Conservation (phyloP, 805 yeast genomes). For the Saturnispora mendoncae region DNA sequence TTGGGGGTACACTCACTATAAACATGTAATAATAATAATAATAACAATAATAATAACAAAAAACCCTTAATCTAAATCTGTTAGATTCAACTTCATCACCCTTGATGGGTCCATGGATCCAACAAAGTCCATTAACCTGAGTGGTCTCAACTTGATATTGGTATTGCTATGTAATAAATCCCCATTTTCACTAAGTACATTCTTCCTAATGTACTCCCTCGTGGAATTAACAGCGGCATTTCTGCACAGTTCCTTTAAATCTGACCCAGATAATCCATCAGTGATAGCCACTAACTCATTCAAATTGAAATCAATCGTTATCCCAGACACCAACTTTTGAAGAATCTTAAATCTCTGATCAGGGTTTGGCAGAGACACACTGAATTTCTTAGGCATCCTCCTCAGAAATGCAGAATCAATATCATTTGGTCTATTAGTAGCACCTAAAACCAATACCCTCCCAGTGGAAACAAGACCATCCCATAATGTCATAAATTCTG, state of each 20-base stretch:
- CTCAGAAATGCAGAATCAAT: slow-evolving; percentile 89
- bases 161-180: slow-evolving; percentile 28
- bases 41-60: not conserved
- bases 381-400: slow-evolving; percentile 85
- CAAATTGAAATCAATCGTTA: slow-evolving; percentile 60
- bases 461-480: slow-evolving; percentile 80
- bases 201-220: slow-evolving; percentile 64
- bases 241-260: slow-evolving; percentile 81
- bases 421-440: slow-evolving; percentile 87
- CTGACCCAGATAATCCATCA: slow-evolving; percentile 81
- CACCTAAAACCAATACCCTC: slow-evolving; percentile 81
- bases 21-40: not conserved
- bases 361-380: slow-evolving; percentile 62
- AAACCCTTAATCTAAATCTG: slow-evolving; percentile 13
- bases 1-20: slow-evolving; percentile 10
- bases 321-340: slow-evolving; percentile 55
- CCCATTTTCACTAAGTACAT: slow-evolving; percentile 35
- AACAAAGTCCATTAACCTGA: slow-evolving; percentile 55
- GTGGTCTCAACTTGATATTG: slow-evolving; percentile 47
- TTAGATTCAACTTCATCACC: slow-evolving; percentile 13
- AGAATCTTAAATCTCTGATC: slow-evolving; percentile 65
- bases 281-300: slow-evolving; percentile 54
- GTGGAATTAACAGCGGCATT: slow-evolving; percentile 89
- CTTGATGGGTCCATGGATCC: slow-evolving; percentile 24
- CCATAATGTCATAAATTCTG: slow-evolving; percentile 97